Conservation (phyloP, 345 rosid genomes). For the Arabis alpina region DNA sequence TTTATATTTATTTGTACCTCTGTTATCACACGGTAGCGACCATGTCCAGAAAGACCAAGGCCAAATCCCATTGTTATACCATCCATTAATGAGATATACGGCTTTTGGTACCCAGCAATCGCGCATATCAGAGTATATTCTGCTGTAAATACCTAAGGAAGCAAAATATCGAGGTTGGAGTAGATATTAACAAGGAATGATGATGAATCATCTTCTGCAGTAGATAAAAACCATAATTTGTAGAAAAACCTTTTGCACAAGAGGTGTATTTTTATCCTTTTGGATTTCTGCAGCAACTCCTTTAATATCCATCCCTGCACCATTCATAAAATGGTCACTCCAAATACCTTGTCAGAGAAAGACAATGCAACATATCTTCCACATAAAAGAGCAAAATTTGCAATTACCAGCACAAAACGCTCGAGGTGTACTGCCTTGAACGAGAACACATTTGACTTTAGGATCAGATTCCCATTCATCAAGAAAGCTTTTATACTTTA, state of each 20-base stretch:
- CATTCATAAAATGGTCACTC: constrained; percentile 47
- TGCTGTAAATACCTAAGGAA: constrained; percentile 72
- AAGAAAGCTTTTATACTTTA: constrained; percentile 66
- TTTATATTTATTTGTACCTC: constrained; percentile 54
- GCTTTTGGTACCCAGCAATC: constrained; percentile 82
- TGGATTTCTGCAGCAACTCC: constrained; percentile 63
- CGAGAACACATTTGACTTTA: constrained; percentile 72
- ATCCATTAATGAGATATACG: constrained; percentile 90
- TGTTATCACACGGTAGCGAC: constrained; percentile 78
- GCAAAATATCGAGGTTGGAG: constrained; percentile 4
- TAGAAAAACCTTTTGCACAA: constrained; percentile 55
- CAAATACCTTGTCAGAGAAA: constrained; percentile 8
- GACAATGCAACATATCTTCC: constrained; percentile 7
- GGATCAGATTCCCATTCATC: constrained; percentile 94
- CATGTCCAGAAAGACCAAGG: constrained; percentile 93
- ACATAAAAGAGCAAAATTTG: not conserved
- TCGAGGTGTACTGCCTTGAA: constrained; percentile 77
- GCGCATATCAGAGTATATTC: constrained; percentile 93
- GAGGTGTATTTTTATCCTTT: constrained; percentile 62
- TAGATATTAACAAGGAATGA: constrained; percentile 12
- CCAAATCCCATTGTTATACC: constrained; percentile 98
- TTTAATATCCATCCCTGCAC: constrained; percentile 62
- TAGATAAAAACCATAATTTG: not conserved
- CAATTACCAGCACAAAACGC: constrained; percentile 84
- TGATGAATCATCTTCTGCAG: constrained; percentile 8